Base-by-base conservation (phyloP, 345 rosid genomes). In the Bretschneidera sinensis region DNA sequence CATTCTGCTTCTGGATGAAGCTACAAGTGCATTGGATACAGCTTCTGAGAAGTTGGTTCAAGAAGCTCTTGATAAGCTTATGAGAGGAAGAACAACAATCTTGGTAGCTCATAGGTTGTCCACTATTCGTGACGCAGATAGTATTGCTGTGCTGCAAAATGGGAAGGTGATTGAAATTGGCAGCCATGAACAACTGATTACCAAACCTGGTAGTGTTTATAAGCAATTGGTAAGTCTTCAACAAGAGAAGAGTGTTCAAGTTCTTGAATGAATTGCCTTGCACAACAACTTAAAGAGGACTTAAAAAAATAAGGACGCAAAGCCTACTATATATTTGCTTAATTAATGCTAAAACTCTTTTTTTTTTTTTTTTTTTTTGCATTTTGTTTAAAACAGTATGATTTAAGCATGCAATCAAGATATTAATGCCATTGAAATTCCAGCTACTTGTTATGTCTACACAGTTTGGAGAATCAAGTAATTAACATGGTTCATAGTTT, bases 81-180 rank as follows among this genome's bases (percentile, higher is more conserved):
- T 85, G 98, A 75, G 79, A 74, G 91, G 81, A 2, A 68, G 92
- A 54, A 86, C 92, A 4, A 82, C 96, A 1, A 66, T 89, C 20
- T 19, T 92, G 35, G 95, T 92, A 51, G 96, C 96, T 9, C 98
- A 89, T 57, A 78, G 96, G 63, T 68, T 85, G 62, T 81, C 96
- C 3, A 82, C 98, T 6, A 76, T 83, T 28, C 79, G 81, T 9
- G 74, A 83, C 1, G 89, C 91, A 1, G 69, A 83, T 31, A 71
- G 24, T 4, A 83, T 86, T 53, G 92, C 83, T 0, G 96, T 92
- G 51, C 67, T 92, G 39, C 73, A 81, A 24, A 57, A 77, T 18
- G 95, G 96, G 69, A 82, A 57, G 67, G 88, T 84, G 53, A 80
- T 71, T 52, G 96, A 89, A 76, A 73, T 79, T 17, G 95, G 96